These are phyloP conservation scores for Rhododendron vialii DNA, from an alignment of 148 eudicot species.

Conservation along the genomic window DNA sequence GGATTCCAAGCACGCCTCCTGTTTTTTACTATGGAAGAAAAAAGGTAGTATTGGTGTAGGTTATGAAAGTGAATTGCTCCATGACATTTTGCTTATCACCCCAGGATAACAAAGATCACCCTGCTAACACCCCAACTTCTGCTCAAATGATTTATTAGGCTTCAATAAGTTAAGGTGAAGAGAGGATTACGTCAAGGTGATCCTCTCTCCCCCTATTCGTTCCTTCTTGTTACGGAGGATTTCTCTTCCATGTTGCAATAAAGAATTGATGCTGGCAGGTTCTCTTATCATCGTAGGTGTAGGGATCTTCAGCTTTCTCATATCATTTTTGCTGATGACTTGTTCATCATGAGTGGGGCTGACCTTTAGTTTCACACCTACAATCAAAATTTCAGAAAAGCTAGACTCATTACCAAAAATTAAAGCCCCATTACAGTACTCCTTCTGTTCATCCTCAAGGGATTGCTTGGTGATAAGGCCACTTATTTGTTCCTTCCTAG, in stretches of 20 bases:
- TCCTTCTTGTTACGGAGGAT: too few relatives aligned
- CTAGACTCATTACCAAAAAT: constrained; percentile 63
- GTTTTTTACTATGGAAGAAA: neutral
- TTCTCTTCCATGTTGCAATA: too few relatives aligned
- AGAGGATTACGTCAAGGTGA: too few relatives aligned
- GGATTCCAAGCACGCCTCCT: neutral
- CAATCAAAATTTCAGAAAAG: constrained; percentile 63
- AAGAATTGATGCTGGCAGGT: too few relatives aligned
- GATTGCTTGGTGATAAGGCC: neutral
- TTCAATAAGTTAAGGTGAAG: neutral
- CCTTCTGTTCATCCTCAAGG: neutral
- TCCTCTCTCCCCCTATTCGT: too few relatives aligned
- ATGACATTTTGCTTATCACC: neutral
- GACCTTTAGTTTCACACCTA: constrained; percentile 49
- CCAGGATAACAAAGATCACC: neutral
- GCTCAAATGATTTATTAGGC: neutral
- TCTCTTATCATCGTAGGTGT: too few relatives aligned
- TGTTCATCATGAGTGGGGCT: too few relatives aligned
- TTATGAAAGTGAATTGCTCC: neutral
- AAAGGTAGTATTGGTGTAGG: neutral
- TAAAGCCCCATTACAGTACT: neutral
- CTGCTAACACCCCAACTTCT: too few relatives aligned
- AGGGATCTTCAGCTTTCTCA: too few relatives aligned
- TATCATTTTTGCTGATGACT: too few relatives aligned
- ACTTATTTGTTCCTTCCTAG: neutral